Conservation (phyloP, 441 rosid species). For the Sinapis alba region DNA sequence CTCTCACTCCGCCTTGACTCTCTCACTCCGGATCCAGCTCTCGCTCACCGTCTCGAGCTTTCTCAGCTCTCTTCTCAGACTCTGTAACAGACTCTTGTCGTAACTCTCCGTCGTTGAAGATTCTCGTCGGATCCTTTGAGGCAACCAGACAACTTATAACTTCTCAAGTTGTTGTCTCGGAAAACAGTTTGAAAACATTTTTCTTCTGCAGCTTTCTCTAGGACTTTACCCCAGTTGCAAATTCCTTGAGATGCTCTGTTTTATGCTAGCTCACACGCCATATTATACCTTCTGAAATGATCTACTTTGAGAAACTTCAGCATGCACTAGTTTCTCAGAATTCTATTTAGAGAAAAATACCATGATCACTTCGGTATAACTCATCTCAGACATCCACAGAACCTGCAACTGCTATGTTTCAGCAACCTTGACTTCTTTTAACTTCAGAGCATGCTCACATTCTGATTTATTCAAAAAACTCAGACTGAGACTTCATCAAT, state of each 20-base stretch:
- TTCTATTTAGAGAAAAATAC: neutral
- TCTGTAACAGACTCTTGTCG: too few species aligned
- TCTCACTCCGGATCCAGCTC: too few species aligned
- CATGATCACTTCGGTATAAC: neutral
- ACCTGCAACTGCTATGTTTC: neutral
- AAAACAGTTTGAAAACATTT: neutral
- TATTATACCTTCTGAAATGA: neutral
- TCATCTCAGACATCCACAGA: neutral
- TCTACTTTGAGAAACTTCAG: neutral
- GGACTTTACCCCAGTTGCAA: neutral
- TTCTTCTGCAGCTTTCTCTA: neutral
- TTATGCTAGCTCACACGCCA: neutral
- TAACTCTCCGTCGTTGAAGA: too few species aligned
- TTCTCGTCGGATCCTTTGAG: too few species aligned
- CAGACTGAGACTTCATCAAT: neutral
- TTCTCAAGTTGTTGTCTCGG: neutral
- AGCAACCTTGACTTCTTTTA: neutral
- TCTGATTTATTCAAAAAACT: neutral
- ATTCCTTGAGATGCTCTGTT: neutral
- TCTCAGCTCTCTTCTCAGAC: too few species aligned
- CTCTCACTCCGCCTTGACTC: too few species aligned
- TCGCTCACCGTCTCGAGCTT: too few species aligned
- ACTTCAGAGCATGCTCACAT: neutral
- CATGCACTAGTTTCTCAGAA: neutral
- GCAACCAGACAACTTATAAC: neutral